Evolutionary conservation across 1,284 basidiomycete species (phyloP).

Genomic region (Cutaneotrichosporon curvatum): DNA sequence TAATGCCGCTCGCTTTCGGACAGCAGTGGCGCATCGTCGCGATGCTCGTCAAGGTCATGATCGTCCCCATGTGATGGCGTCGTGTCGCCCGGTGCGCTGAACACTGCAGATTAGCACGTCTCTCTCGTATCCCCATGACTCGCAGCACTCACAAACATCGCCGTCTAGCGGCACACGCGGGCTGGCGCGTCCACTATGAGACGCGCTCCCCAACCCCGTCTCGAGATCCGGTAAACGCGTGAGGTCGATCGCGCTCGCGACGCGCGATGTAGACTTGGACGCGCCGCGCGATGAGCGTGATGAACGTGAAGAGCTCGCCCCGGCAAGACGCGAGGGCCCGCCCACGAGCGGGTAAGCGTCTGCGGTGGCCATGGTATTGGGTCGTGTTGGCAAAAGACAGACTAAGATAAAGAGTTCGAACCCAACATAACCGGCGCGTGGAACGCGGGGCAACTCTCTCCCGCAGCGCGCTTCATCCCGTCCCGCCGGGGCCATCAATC

Average conservation of each 20-base stretch:
- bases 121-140: neutral
- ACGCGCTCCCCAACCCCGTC: no score
- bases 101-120: conserved; percentile 17
- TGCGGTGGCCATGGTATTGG: neutral
- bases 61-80: conserved; percentile 10
- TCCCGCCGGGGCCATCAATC: no score
- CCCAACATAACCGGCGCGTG: no score
- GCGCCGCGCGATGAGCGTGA: neutral
- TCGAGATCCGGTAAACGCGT: neutral
- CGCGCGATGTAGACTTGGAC: neutral
- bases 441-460: no score
- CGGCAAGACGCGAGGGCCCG: neutral
- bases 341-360: conserved; percentile 2
- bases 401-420: no score
- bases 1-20: conserved; percentile 3
- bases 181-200: neutral
- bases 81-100: conserved; percentile 26
- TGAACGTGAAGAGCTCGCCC: no score
- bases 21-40: conserved; percentile 23
- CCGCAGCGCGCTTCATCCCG: no score
- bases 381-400: neutral
- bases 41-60: conserved; percentile 26
- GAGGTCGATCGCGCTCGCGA: neutral
- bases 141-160: conserved; percentile 4
- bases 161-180: neutral